phyloP scores from a whole-genome alignment of 2,329 filamentous ascomycete species.

The Orbilia ellipsospora region DNA sequence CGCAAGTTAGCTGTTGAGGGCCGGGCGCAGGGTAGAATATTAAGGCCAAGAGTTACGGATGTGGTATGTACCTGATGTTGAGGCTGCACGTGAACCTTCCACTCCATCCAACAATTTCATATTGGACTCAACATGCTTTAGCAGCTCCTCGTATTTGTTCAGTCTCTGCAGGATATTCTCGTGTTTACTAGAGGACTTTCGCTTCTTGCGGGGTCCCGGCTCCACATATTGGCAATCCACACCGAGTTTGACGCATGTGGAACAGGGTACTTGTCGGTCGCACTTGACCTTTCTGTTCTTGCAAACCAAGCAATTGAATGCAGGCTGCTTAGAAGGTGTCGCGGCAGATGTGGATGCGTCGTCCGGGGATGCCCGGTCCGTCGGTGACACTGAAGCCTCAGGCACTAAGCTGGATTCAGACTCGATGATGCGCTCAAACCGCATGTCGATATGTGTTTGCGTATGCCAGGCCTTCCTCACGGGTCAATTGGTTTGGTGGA shows the following conservation, averaged over 20 bases:
- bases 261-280: slow-evolving; percentile 77
- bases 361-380: slow-evolving; percentile 63
- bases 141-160: slow-evolving; percentile 48
- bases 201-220: slow-evolving; percentile 63
- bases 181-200: slow-evolving; percentile 52
- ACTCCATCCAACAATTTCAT: slow-evolving; percentile 33
- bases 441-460: background rate
- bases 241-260: slow-evolving; percentile 73
- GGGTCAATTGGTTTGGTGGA: background rate
- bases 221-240: slow-evolving; percentile 72
- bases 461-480: background rate
- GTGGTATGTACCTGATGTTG: background rate
- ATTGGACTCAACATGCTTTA: slow-evolving; percentile 50
- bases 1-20: background rate
- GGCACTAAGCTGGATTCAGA: background rate
- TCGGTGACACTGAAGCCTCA: slow-evolving; percentile 27
- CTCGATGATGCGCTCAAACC: background rate
- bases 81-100: slow-evolving; percentile 3
- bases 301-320: slow-evolving; percentile 74
- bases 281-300: slow-evolving; percentile 81
- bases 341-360: slow-evolving; percentile 59
- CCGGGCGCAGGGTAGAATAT: background rate
- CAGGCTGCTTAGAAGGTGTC: slow-evolving; percentile 25
- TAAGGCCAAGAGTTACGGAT: too few species aligned
- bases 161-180: slow-evolving; percentile 43